Conservation (phyloP, 1,284 basidiomycete genomes). For the Mrakiaceae sp. region DNA sequence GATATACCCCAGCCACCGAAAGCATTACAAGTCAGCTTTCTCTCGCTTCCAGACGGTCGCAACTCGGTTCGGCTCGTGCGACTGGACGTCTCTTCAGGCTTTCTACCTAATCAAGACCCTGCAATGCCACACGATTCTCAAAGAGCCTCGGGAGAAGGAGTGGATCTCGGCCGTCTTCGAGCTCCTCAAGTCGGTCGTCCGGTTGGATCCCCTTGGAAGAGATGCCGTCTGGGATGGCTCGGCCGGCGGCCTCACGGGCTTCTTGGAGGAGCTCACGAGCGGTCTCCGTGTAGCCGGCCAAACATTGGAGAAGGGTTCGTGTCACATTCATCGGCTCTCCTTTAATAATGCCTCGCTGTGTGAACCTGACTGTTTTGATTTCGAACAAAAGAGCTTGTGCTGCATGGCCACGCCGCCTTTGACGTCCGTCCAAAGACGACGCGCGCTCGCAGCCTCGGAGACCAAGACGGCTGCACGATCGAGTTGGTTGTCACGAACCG, state of each 20-base stretch:
- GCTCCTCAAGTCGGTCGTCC: conserved; percentile 53
- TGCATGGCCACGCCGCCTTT: conserved; percentile 27
- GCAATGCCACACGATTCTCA: conserved; percentile 47
- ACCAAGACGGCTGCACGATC: conserved; percentile 23
- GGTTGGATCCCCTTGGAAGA: background rate
- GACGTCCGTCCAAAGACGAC: conserved; percentile 19
- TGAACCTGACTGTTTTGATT: background rate
- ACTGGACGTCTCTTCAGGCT: conserved; percentile 64
- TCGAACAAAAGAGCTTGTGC: conserved; percentile 3
- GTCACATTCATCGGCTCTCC: no score
- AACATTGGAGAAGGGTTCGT: conserved; percentile 9
- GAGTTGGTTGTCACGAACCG: conserved; percentile 25
- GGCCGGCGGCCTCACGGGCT: background rate
- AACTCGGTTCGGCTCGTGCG: conserved; percentile 55
- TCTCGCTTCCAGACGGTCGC: conserved; percentile 63
- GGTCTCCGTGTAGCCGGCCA: conserved; percentile 1
- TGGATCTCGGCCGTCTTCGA: conserved; percentile 61
- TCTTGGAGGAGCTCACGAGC: background rate
- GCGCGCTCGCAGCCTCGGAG: conserved; percentile 4
- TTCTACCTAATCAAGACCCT: conserved; percentile 60
- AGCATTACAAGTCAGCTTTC: conserved; percentile 49
- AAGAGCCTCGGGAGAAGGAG: conserved; percentile 50
- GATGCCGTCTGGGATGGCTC: background rate
- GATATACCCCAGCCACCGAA: conserved; percentile 46
- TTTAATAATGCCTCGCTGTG: background rate